These are phyloP conservation scores for Dillenia turbinata DNA, from an alignment of 164 flowering plant genomes.

Conservation along the genomic window DNA sequence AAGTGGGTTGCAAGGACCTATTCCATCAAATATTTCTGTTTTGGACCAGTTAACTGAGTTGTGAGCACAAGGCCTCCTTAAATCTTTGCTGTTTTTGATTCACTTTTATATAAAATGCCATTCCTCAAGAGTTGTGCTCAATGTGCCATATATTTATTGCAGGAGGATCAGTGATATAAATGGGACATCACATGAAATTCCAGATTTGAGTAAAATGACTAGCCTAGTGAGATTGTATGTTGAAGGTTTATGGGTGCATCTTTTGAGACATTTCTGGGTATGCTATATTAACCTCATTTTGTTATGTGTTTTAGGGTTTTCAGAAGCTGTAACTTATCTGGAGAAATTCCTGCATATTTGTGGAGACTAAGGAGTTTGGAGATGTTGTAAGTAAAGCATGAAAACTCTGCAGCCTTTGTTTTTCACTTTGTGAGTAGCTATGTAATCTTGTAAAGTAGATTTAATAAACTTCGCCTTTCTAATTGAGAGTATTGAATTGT, in stretches of 20 bases:
- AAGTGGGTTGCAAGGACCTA: constrained; percentile 65
- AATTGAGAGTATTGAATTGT: too few species aligned
- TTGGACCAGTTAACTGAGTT: constrained; percentile 36
- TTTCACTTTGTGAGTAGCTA: background rate
- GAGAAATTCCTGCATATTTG: constrained; percentile 50
- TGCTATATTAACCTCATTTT: constrained; percentile 1
- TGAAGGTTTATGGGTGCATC: background rate
- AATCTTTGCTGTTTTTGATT: background rate
- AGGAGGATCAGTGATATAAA: constrained; percentile 73
- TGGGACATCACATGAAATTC: constrained; percentile 44
- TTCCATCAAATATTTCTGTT: constrained; percentile 50
- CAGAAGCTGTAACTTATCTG: constrained; percentile 59
- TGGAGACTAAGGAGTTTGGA: constrained; percentile 34
- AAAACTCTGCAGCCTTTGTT: background rate
- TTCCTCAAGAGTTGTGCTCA: too few species aligned
- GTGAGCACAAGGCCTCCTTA: constrained; percentile 33
- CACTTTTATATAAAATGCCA: too few species aligned
- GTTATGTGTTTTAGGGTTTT: constrained; percentile 30
- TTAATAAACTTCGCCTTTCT: too few species aligned
- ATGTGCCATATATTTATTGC: constrained; percentile 5
- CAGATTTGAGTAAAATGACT: constrained; percentile 33
- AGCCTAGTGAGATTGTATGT: constrained; percentile 47
- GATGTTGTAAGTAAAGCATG: constrained; percentile 42
- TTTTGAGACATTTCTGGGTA: constrained; percentile 7
- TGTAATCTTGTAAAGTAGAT: too few species aligned